Percentiles rank a stretch among this genome's conserved stretches.
These are phyloP conservation scores for Lasiodiplodia citricola DNA, from an alignment of 2,329 filamentous ascomycete genomes.

Conservation along the genomic window DNA sequence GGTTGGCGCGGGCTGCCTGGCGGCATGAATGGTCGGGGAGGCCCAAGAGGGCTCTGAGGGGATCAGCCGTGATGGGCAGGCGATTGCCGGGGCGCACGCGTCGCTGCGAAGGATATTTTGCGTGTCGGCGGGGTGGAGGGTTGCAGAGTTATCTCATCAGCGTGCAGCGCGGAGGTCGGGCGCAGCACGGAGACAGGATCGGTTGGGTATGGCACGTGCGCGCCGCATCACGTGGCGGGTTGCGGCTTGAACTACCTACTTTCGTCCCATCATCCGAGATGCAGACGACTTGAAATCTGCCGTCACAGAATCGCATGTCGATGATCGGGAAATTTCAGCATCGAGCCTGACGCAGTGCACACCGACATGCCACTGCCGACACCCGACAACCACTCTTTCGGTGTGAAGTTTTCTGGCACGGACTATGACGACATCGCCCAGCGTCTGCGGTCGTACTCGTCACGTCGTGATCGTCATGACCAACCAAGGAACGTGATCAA, in stretches of 20 bases:
- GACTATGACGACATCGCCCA: not conserved
- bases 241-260: too few species aligned
- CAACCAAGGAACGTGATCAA: not conserved
- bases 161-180: constrained; percentile 23
- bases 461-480: not conserved
- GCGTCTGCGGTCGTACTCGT: not conserved
- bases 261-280: not conserved
- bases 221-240: not conserved
- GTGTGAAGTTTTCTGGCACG: not conserved
- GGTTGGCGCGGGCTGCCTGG: constrained; percentile 13
- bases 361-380: not conserved
- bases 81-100: constrained; percentile 2
- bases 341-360: not conserved
- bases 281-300: not conserved
- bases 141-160: constrained; percentile 27
- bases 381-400: not conserved
- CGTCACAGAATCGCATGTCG: not conserved
- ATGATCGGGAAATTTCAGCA: not conserved
- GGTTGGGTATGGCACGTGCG: not conserved
- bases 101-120: constrained; percentile 9
- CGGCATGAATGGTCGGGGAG: constrained; percentile 26
- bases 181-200: constrained; percentile 10
- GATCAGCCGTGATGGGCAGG: not conserved
- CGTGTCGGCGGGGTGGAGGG: constrained; percentile 20
- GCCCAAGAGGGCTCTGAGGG: constrained; percentile 15